Base-by-base conservation (phyloP, 768 basidiomycete genomes). In the Lentinula boryana region DNA sequence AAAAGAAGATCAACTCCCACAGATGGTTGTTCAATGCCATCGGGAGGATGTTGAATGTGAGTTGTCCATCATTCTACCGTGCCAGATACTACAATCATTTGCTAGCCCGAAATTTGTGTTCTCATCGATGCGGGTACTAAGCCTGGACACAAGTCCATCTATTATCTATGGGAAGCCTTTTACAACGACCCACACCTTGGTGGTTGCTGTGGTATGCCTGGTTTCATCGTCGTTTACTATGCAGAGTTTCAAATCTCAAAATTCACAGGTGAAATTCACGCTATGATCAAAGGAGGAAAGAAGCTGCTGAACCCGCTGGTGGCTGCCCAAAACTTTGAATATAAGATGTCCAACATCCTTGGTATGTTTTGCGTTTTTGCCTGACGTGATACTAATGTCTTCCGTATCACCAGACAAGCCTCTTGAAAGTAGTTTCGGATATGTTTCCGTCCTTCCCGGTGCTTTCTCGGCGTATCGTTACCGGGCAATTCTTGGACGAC, bases 331-430 rank as follows among this genome's bases (percentile, higher is more conserved):
- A 97, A 98, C 75, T 95, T 95, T 67, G 94, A 95, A 75, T 97
- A 97, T 77, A 97, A 94, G 76, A 96, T 98, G 92, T 95, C 93
- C 49, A 97, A 98, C 74, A 97, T 98, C 69, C 79, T 98, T 32
- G 90, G 88, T 86, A 65, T 58, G 78, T 60, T 35, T 32, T 10
- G 12, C 55, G 21, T 51, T 9, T 8, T 21, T 49, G 62, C 49
- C 10, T 40, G 38, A 52, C 2, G 21, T 33, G 52, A 10, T 43
- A n/a, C 15, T 63, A 67, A 43, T 71, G 65, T 3, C 13, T 21
- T 23, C 23, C 15, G 12, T 56, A 16, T 56, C 13, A 46, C n/a
- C 62, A 88, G 93, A 95, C 72, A 95, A 97, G 71, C 95, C 95
- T 1, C 79, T 95, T 56, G 95, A 98, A 75, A 94, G 92, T 71